A percentile compares a stretch with the other conserved stretches of the same genome.
Conservation (phyloP, 2,329 filamentous ascomycete species). For the Elsinoe batatas region DNA sequence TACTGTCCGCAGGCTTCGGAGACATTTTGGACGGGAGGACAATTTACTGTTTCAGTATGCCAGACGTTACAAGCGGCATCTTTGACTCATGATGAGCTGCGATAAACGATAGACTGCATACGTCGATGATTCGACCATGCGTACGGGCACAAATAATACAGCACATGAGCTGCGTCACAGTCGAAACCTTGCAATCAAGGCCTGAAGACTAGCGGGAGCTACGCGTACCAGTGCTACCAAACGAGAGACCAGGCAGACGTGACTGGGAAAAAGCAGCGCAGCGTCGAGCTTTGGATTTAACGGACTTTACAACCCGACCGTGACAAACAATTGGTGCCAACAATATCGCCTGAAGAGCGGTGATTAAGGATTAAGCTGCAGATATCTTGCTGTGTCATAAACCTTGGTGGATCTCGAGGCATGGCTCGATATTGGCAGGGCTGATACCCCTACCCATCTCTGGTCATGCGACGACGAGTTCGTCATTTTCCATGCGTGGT, state of each 20-base stretch:
- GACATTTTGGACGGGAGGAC: neutral
- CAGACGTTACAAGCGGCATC: neutral
- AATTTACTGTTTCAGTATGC: neutral
- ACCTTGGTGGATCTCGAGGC: neutral
- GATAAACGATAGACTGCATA: no score
- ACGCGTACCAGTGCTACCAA: neutral
- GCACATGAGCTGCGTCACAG: neutral
- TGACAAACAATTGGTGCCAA: neutral
- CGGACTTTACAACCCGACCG: neutral
- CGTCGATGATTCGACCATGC: no score
- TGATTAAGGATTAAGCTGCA: constrained; percentile 8
- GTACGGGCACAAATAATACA: neutral
- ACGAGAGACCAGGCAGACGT: neutral
- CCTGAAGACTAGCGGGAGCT: neutral
- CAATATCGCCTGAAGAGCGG: neutral
- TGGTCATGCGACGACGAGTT: neutral
- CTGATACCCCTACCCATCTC: constrained; percentile 3
- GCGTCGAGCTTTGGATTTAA: neutral
- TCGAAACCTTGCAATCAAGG: constrained; percentile 2
- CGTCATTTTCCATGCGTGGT: constrained; percentile 2
- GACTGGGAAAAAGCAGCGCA: neutral
- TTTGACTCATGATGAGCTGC: neutral
- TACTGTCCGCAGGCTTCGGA: neutral
- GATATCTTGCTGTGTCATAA: constrained; percentile 4
- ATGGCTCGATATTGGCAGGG: neutral